Conservation (phyloP, 148 eudicot genomes). For the Polygonum aviculare region DNA sequence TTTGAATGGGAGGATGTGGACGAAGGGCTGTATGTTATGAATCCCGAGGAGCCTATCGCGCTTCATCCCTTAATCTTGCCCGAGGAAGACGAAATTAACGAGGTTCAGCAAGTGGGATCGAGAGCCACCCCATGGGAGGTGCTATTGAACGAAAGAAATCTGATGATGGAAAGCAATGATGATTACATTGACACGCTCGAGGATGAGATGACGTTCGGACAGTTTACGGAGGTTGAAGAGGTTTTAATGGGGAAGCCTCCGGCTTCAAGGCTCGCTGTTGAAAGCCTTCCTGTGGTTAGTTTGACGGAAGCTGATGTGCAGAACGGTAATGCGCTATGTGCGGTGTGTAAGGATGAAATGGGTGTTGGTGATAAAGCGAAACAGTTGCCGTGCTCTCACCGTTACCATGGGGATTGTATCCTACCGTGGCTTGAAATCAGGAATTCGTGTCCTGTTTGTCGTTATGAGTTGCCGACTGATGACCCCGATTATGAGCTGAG, state of each 20-base stretch:
- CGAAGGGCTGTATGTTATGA: constrained; percentile 34
- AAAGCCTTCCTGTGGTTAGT: constrained; percentile 29
- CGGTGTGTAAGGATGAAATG: constrained; percentile 63
- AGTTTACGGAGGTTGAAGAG: constrained; percentile 39
- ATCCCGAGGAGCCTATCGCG: constrained; percentile 25
- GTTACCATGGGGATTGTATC: constrained; percentile 63
- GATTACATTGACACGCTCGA: constrained; percentile 27
- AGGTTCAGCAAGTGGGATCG: constrained; percentile 16
- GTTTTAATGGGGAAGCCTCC: constrained; percentile 33
- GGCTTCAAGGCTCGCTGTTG: constrained; percentile 38
- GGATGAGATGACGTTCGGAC: constrained; percentile 54
- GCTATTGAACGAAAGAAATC: constrained; percentile 11
- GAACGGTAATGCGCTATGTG: constrained; percentile 37
- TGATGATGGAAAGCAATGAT: constrained; percentile 17
- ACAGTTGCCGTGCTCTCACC: constrained; percentile 56
- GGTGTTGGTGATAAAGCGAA: constrained; percentile 39
- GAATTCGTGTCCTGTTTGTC: constrained; percentile 74
- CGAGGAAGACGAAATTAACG: constrained; percentile 23
- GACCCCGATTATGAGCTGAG: constrained; percentile 59
- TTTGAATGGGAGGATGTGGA: constrained; percentile 73
- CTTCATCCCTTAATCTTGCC: constrained; percentile 19
- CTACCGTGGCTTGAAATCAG: constrained; percentile 64
- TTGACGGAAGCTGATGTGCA: constrained; percentile 33
- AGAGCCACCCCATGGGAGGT: constrained; percentile 43
- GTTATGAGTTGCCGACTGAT: constrained; percentile 63